phyloP scores from a whole-genome alignment of 495 filamentous ascomycete species.

The Lepraria neglecta region DNA sequence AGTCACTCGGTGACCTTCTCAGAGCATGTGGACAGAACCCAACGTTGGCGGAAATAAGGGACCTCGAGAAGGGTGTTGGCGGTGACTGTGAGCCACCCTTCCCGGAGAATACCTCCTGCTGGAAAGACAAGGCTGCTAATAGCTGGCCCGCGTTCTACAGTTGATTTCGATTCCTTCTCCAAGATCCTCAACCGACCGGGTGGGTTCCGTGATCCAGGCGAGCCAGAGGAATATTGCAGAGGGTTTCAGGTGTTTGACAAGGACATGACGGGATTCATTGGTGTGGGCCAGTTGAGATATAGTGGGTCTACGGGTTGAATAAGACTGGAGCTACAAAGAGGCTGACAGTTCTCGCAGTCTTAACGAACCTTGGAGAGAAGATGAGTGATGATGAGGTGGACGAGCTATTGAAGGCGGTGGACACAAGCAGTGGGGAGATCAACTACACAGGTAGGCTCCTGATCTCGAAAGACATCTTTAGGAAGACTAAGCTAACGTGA shows the following conservation, averaged over 20 bases:
- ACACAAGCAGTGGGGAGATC: conserved; percentile 88
- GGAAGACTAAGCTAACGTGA: conserved; percentile 16
- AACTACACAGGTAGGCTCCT: conserved; percentile 75
- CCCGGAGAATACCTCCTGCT: too few species aligned
- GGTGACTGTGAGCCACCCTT: conserved; percentile 67
- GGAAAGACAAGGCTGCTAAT: neutral
- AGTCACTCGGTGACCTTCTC: conserved; percentile 85
- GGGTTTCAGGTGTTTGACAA: conserved; percentile 99
- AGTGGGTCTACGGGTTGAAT: conserved; percentile 40
- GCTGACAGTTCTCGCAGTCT: conserved; percentile 44
- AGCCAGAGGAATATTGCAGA: conserved; percentile 94
- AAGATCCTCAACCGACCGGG: conserved; percentile 94
- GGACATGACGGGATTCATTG: conserved; percentile 96
- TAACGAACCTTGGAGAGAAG: conserved; percentile 97
- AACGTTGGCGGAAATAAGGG: conserved; percentile 81
- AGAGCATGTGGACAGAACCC: conserved; percentile 98
- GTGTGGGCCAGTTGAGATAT: conserved; percentile 92
- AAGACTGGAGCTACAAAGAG: conserved; percentile 2
- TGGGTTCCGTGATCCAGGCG: conserved; percentile 94
- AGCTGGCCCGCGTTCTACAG: conserved; percentile 38
- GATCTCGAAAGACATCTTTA: neutral
- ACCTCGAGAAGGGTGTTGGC: conserved; percentile 81
- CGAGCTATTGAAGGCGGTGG: conserved; percentile 93
- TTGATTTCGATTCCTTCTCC: conserved; percentile 95
- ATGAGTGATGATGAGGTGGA: conserved; percentile 98